Evolutionary conservation across 2,329 filamentous ascomycete genomes (phyloP), one percentile per base, ranked within the genome.

Genomic region (Lecanicillium sp.): DNA sequence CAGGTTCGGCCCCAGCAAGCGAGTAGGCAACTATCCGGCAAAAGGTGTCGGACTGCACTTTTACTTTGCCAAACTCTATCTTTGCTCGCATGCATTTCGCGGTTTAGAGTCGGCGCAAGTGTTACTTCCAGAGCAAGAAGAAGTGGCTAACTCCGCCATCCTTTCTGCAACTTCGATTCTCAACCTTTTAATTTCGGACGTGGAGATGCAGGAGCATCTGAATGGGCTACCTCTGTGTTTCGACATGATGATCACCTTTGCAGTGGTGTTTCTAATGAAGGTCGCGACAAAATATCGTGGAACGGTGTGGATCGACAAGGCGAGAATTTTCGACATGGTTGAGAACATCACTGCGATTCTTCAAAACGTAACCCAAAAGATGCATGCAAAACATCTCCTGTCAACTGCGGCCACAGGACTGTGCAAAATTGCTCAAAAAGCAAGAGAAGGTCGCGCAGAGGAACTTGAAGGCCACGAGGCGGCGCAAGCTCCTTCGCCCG

Each of bases 31-130:
- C 35, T 57, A 57, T 35, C 54, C 56, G 5, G 45, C 44, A 14
- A 58, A 59, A 40, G 55, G 56, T 8, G 54, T 59, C 11, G 40
- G 44, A 5, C 42, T 60, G 11, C 55, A 60, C 40, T 56, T 55
- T 39, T 49, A 58, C 41, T 59, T 58, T 44, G 56, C 56, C 8
- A 58, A 56, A 40, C 50, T 60, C 7, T 57, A 58, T 37, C 51
- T 59, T 17, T 57, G 50, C 39, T 58, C 56, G 2, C 47, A 57
- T 28, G 55, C 49, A 3, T 51, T 60, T 17, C 49, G 57, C 7
- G 56, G 55, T 8, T 38, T 44, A 5, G 37, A 40, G 13, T 17
- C 25, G n/a, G 29, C 18, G 25, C 27, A 19, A 30, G 29, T 20
- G 12, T 20, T 34, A 18, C 13, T 14, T 8, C 36, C 12, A 17